Base-by-base conservation (phyloP, 768 basidiomycete genomes). In the Panaeolus papilionaceus region DNA sequence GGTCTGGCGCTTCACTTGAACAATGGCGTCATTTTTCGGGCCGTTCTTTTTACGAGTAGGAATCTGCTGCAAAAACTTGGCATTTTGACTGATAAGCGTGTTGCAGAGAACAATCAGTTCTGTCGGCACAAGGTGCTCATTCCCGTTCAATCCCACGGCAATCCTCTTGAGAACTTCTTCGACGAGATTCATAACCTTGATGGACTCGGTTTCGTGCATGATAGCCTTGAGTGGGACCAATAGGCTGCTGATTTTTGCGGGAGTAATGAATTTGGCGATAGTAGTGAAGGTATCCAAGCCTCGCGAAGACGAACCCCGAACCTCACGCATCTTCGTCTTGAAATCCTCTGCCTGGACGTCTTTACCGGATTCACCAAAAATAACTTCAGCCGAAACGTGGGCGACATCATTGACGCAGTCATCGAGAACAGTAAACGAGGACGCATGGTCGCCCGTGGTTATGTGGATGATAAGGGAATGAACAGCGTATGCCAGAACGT, bases 241-340 rank as follows among this genome's bases (percentile, higher is more conserved):
- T 3, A 98, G 81, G 38, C 85, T 85, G 69, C 89, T 90, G 76
- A 98, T 89, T 71, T 90, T 89, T 18, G 79, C 73, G 1, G 96
- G 93, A 0, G 93, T 91, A 68, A 96, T 87, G 71, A 87, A 83
- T 69, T 90, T 90, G 10, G 97, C 92, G 38, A 94, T 79, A 66
- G 95, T 86, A 14, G 89, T 87, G 73, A 98, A 95, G 0, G 93
- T 90, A 75, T 99, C 95, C 38, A 97, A 80, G 2, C 92, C 95
- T 74, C 89, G 89, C n/a, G 93, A 88, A 2, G 90, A 85, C 28
- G 94, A 95, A 10, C 89, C 86, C 38, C 89, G 86, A 37, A 96
- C 97, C 80, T 99, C 97, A 23, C 92, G 87, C 89, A 95, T 93
- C 78, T 93, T 96, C 18, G 95, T 96, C 80, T 91, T 94, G 88